These are phyloP conservation scores for Leccinum rimulosum DNA, from an alignment of 768 basidiomycete genomes.

Conservation along the genomic window DNA sequence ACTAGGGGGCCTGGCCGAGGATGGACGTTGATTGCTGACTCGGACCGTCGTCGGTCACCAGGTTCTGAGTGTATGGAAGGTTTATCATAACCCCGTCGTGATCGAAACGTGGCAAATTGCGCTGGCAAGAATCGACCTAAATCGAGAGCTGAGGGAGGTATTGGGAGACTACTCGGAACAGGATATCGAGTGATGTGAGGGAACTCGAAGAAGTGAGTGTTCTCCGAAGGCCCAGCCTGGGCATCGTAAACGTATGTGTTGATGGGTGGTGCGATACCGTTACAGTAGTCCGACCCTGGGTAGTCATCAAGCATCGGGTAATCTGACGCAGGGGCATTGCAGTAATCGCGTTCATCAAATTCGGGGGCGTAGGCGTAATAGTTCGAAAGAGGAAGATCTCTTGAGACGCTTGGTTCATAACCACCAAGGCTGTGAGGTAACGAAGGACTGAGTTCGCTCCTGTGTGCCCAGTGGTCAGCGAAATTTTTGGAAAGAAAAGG, in stretches of 20 bases:
- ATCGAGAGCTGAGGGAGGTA: constrained; percentile 3
- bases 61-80: constrained; percentile 6
- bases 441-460: constrained; percentile 28
- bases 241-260: constrained; percentile 12
- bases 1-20: constrained; percentile 11
- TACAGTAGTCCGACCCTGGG: constrained; percentile 12
- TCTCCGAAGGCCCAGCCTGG: constrained; percentile 10
- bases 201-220: constrained; percentile 25
- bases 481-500: constrained; percentile 16
- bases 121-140: constrained; percentile 2
- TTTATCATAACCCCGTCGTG: constrained; percentile 13
- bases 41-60: constrained; percentile 6
- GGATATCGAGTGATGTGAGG: constrained; percentile 29
- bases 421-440: constrained; percentile 27
- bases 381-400: constrained; percentile 7
- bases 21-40: constrained; percentile 8
- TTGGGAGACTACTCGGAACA: constrained; percentile 22
- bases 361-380: constrained; percentile 8
- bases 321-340: constrained; percentile 10
- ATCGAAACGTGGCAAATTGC: constrained; percentile 6
- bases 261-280: constrained; percentile 8
- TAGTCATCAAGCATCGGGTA: constrained; percentile 15
- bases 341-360: constrained; percentile 10
- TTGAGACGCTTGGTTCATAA: constrained; percentile 17
- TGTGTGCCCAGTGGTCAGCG: constrained; percentile 33